Evolutionary conservation across 495 filamentous ascomycete genomes (phyloP).

Genomic region (Xylaria cubensis): DNA sequence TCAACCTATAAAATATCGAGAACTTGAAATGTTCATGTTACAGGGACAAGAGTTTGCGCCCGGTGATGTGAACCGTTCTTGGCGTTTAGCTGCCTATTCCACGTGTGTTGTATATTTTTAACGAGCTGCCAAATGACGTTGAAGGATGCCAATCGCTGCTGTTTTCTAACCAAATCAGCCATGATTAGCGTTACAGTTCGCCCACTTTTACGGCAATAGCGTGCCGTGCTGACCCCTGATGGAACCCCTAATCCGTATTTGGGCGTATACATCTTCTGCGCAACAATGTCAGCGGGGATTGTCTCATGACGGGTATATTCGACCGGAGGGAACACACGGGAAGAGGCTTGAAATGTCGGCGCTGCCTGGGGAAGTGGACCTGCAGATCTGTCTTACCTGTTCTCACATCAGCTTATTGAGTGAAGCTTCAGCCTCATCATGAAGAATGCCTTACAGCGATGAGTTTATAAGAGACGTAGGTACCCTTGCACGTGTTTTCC

Average conservation of each 20-base stretch:
- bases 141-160: slow-evolving; percentile 12
- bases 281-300: not conserved
- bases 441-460: not conserved
- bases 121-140: slow-evolving; percentile 8
- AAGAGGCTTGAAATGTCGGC: not conserved
- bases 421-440: slow-evolving; percentile 9
- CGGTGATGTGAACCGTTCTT: not conserved
- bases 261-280: slow-evolving; percentile 1
- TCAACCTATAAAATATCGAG: not conserved
- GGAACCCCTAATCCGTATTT: slow-evolving; percentile 10
- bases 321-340: not conserved
- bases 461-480: not conserved
- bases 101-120: not conserved
- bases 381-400: slow-evolving; percentile 11
- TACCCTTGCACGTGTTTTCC: not conserved
- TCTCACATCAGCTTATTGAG: slow-evolving; percentile 15
- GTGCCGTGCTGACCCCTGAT: slow-evolving; percentile 19
- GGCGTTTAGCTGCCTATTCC: not conserved
- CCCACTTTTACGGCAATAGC: slow-evolving; percentile 14
- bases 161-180: not conserved
- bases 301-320: not conserved
- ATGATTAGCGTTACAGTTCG: not conserved
- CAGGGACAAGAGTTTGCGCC: not conserved
- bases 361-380: not conserved
- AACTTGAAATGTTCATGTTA: not conserved